Evolutionary conservation across 768 basidiomycete species (phyloP).

Genomic region (Megacollybia marginata): DNA sequence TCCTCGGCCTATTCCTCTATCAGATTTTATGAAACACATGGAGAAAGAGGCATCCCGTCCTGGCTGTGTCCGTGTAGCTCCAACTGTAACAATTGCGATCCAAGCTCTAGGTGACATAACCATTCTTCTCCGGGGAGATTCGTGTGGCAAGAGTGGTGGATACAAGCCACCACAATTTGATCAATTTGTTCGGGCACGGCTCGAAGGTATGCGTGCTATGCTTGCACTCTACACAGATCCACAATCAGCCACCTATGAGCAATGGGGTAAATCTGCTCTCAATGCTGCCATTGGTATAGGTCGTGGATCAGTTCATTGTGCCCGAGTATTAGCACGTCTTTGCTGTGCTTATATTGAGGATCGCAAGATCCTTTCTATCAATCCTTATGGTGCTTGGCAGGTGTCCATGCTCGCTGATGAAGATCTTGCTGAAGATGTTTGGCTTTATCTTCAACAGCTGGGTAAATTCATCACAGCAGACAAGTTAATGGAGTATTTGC

Average conservation of each 20-base stretch:
- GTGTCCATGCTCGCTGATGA: slow-evolving; percentile 12
- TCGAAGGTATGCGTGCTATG: background rate
- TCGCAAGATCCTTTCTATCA: background rate
- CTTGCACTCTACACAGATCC: background rate
- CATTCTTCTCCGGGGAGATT: background rate
- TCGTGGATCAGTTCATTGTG: background rate
- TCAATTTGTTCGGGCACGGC: background rate
- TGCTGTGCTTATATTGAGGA: slow-evolving; percentile 1
- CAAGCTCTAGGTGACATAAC: background rate
- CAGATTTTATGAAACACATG: too few relatives aligned
- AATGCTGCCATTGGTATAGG: background rate
- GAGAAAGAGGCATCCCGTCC: too few relatives aligned
- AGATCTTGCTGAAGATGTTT: slow-evolving; percentile 1
- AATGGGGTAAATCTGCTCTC: background rate
- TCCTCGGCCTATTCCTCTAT: too few relatives aligned
- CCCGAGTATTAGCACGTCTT: background rate
- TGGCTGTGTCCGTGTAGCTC: background rate
- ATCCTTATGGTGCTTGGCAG: slow-evolving; percentile 5
- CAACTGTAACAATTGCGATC: background rate
- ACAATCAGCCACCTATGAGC: background rate
- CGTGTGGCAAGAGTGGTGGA: background rate
- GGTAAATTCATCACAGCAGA: slow-evolving; percentile 15
- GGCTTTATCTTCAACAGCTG: slow-evolving; percentile 10
- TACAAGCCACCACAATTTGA: background rate
- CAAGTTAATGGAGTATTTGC: background rate